Percentiles rank a stretch among this genome's conserved stretches.
Conservation (phyloP, 306 rosid species). For the Vachellia pachyceras region DNA sequence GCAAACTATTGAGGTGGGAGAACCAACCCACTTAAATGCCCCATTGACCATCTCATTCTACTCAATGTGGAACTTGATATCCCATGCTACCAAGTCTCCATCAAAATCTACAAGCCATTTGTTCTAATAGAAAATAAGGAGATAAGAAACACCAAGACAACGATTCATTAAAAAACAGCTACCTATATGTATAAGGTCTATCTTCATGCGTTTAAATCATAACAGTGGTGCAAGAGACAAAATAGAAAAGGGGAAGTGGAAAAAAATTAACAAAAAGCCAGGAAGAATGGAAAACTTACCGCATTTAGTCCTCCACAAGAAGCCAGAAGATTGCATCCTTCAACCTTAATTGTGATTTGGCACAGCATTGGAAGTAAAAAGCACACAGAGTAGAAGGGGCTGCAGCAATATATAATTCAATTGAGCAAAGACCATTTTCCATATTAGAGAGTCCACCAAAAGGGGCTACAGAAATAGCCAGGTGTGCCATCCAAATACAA, state of each 20-base stretch:
- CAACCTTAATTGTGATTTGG: conserved; percentile 75
- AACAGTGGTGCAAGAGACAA: background rate
- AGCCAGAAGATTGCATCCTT: conserved; percentile 73
- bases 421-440: conserved; percentile 33
- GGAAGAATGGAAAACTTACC: conserved; percentile 55
- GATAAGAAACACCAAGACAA: too few species aligned
- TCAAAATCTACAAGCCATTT: background rate
- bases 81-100: background rate
- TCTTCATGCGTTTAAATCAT: conserved; percentile 21
- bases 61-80: too few species aligned
- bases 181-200: background rate
- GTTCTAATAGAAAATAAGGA: conserved; percentile 6
- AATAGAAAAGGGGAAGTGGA: background rate
- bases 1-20: too few species aligned
- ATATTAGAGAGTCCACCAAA: background rate
- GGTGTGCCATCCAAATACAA: background rate
- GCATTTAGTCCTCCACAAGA: conserved; percentile 73
- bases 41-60: too few species aligned
- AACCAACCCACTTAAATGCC: too few species aligned
- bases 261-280: background rate
- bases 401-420: conserved; percentile 47
- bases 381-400: conserved; percentile 82
- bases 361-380: conserved; percentile 91
- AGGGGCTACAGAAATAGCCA: too few species aligned
- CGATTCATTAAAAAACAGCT: too few species aligned